Conservation (phyloP, 2,329 filamentous ascomycete species). For the Raffaelea arxii region DNA sequence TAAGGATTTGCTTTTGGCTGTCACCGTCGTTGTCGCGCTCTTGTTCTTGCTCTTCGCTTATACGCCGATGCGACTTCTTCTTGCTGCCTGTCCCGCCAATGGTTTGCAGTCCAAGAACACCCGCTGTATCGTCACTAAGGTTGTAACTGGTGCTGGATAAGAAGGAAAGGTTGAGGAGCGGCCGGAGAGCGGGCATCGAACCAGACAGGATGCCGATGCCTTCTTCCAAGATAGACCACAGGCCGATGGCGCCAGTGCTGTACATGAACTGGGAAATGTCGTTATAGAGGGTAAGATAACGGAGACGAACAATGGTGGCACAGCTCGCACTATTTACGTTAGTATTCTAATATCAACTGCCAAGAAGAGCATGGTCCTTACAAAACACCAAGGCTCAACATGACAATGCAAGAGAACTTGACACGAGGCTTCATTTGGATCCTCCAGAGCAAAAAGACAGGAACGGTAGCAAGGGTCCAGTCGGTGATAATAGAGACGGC, state of each 20-base stretch:
- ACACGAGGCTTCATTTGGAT: conserved; percentile 3
- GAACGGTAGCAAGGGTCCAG: conserved; percentile 1
- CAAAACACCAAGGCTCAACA: conserved; percentile 1
- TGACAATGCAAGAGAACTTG: conserved; percentile 1
- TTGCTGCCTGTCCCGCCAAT: conserved; percentile 1
- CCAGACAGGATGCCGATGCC: conserved; percentile 2
- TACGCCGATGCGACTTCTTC: not conserved
- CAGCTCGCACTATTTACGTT: not conserved
- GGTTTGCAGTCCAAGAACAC: not conserved
- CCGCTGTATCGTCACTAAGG: not conserved
- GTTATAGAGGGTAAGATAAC: conserved; percentile 2
- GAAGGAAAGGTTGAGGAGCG: not conserved
- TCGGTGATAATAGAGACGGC: conserved; percentile 2
- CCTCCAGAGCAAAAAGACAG: not conserved
- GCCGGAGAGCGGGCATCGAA: conserved; percentile 1
- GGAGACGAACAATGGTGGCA: conserved; percentile 1
- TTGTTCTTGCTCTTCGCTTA: too few species aligned
- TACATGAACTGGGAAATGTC: conserved; percentile 1
- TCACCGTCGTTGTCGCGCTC: conserved; percentile 2
- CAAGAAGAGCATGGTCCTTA: not conserved
- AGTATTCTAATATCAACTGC: too few species aligned
- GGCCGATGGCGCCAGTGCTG: conserved; percentile 1
- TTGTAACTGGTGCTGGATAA: not conserved
- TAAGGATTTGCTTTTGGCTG: conserved; percentile 3
- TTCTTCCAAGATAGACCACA: conserved; percentile 2